Evolutionary conservation across 768 basidiomycete genomes (phyloP).

Genomic region (Pleurotus sapidus): DNA sequence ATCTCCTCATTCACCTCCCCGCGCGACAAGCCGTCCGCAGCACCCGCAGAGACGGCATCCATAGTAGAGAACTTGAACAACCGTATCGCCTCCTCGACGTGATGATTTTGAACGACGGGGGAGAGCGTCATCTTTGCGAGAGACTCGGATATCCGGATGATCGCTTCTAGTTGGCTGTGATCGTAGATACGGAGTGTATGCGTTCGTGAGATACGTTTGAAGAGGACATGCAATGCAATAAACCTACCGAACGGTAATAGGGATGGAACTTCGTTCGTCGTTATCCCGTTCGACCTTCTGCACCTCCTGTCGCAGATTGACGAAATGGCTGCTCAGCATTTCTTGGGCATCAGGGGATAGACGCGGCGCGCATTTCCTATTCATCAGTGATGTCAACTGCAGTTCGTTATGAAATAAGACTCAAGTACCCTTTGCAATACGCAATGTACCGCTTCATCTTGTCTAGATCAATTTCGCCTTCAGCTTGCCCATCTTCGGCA

Average conservation of each 20-base stretch:
- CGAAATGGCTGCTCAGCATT: constrained; percentile 95
- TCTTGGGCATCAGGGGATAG: constrained; percentile 92
- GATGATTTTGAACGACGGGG: constrained; percentile 82
- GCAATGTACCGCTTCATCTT: constrained; percentile 98
- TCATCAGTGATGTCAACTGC: background rate
- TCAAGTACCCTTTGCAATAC: constrained; percentile 83
- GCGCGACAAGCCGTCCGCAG: constrained; percentile 88
- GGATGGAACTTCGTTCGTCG: constrained; percentile 96
- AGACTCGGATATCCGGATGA: constrained; percentile 97
- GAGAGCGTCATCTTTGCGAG: constrained; percentile 92
- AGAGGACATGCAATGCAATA: no score
- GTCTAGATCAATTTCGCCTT: constrained; percentile 92
- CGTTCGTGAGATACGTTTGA: background rate
- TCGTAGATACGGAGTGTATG: constrained; percentile 4
- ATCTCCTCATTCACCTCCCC: constrained; percentile 95
- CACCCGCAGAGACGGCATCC: constrained; percentile 96
- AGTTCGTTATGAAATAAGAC: constrained; percentile 13
- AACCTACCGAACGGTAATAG: constrained; percentile 91
- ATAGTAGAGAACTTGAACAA: constrained; percentile 99
- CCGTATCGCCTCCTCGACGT: constrained; percentile 97
- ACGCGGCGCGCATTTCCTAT: constrained; percentile 93
- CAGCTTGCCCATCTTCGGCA: constrained; percentile 58
- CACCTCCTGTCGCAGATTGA: constrained; percentile 88
- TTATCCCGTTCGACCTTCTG: constrained; percentile 96
- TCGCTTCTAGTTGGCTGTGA: constrained; percentile 88